Conservation (phyloP, 768 basidiomycete genomes). For the Phlegmacium glaucopus region DNA sequence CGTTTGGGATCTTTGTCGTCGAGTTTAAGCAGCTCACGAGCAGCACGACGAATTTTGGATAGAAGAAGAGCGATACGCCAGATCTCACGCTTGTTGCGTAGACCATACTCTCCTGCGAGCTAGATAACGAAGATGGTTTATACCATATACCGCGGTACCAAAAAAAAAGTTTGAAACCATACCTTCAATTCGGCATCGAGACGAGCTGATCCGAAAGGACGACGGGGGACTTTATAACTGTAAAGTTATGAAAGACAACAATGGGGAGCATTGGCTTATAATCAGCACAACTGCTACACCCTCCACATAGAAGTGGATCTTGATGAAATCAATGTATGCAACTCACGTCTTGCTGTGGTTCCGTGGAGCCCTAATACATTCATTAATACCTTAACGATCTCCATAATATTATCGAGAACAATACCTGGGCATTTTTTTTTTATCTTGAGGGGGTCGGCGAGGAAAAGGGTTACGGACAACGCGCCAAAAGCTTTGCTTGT, state of each 20-base stretch:
- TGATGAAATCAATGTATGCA: conserved; percentile 37
- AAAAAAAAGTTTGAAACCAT: conserved; percentile 9
- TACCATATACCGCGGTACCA: background rate
- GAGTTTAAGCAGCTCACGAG: conserved; percentile 99
- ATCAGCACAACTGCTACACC: conserved; percentile 61
- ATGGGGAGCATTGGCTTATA: conserved; percentile 59
- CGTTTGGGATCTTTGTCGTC: conserved; percentile 99
- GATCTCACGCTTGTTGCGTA: conserved; percentile 99
- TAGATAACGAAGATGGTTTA: conserved; percentile 25
- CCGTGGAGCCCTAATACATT: conserved; percentile 70
- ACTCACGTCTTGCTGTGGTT: conserved; percentile 95
- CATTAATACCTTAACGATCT: conserved; percentile 29
- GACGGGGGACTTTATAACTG: conserved; percentile 98
- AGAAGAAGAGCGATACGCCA: conserved; percentile 98
- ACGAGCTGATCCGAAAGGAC: conserved; percentile 95
- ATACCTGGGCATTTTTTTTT: conserved; percentile 86
- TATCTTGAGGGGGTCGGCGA: conserved; percentile 51
- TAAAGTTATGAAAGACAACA: conserved; percentile 38
- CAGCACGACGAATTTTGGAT: conserved; percentile 99
- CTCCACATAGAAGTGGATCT: conserved; percentile 68
- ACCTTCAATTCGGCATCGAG: conserved; percentile 99
- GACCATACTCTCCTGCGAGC: conserved; percentile 99
- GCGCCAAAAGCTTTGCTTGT: conserved; percentile 12
- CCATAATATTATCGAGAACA: conserved; percentile 21
- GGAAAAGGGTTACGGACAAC: conserved; percentile 14